Evolutionary conservation across 2,329 filamentous ascomycete species (phyloP), one percentile per base, ranked within the genome.

Genomic region (Mycocentrospora acerina): DNA sequence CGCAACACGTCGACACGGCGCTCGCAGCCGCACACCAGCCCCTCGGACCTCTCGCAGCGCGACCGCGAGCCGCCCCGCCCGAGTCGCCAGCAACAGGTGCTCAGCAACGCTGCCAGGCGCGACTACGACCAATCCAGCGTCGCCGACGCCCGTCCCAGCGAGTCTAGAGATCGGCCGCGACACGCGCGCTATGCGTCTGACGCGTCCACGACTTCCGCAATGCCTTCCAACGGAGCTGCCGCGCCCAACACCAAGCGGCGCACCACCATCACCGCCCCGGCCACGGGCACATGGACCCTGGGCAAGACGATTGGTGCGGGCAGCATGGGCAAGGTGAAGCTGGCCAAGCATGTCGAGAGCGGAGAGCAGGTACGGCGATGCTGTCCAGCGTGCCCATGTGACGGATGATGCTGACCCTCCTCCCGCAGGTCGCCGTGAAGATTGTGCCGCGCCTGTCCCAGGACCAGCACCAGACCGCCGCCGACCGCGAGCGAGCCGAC

Each of bases 251-350:
- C 59, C 35, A 64, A 61, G 51, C 72, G 81, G 53, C 72, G 82
- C 58, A 96, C 91, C 10, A 91, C 88, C 27, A 95, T 98, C 63
- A 88, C 87, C 35, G 90, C 90, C 3, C 83, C 86, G 31, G 90
- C 40, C 44, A 69, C 90, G 10, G 93, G 93, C 41, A 89, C 90
- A 74, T 98, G 91, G 90, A 83, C 90, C 39, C 76, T 98, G 35
- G 91, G 91, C 43, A 97, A 97, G 76, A 97, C 93, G 3, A 93
- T 98, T 59, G 93, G 93, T 44, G 90, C 90, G 36, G 93, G 93
- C 34, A 97, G 91, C 68, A 98, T 98, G 93, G 93, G 93, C 51
- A 97, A 97, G 69, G 93, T 98, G 48, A 97, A 97, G 73, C 76
- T 98, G 53, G 93, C 93, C 16, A 88, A 88, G 58, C 94, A 94